Evolutionary conservation across 208 protist species (phyloP), one percentile per base, ranked within the genome.

Genomic region (Balamuthia mandrillaris): DNA sequence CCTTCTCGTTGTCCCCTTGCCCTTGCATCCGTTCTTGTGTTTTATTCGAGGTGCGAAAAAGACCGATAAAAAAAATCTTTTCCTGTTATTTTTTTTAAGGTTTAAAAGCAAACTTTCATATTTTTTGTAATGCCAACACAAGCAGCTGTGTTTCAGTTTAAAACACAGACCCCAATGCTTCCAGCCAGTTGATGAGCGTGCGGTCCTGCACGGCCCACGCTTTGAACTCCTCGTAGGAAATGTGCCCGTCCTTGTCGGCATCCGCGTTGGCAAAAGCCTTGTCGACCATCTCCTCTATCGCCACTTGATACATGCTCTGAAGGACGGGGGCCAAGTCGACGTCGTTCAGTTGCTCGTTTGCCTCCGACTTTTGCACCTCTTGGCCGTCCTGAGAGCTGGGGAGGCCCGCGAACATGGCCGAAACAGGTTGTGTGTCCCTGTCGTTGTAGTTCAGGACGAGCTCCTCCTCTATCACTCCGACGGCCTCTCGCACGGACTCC

Each of bases 381-480:
- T n/a, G n/a, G n/a, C n/a, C n/a, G 54, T 12, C 2, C 14, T 18
- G 54, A n/a, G 12, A 2, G 41, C 24, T 35, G 9, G 72, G 49
- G 31, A 81, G 47, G 16, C 72, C 72, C 37, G 61, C 72, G 33
- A 89, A 89, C 16, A 45, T 45, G 27, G 87, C 44, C 44, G 63
- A 82, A 14, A 89, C 84, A 9, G 87, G 87, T 52, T 87, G 87
- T 24, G 54, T 86, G 39, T 29, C 65, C n/a, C 88, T 81, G 49
- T 87, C 84, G 60, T 89, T 72, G 68, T 87, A 89, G 51, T 72
- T 65, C 7, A 60, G 65, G 56, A 89, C 81, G 58, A 89, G 81
- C 35, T 89, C 87, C 47, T 90, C 87, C 47, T 90, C 84, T 21
- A 90, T 37, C n/a, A 65, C 84, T 52, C 81, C 60, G 14, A 88